phyloP scores from a whole-genome alignment of 768 basidiomycete genomes.

The Boletus rufocinnamomeus region DNA sequence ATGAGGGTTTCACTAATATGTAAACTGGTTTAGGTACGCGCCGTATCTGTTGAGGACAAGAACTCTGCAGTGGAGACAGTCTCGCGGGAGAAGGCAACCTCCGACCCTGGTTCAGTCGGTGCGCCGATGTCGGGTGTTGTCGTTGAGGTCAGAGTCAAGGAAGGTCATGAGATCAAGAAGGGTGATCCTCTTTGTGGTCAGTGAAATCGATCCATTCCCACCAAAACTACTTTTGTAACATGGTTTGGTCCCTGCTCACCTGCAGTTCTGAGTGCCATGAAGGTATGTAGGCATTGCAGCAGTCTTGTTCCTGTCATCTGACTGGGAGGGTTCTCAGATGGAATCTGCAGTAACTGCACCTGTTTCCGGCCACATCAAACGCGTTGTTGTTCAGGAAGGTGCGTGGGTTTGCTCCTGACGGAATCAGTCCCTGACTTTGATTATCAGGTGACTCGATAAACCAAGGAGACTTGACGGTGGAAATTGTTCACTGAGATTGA shows the following conservation, averaged over 20 bases:
- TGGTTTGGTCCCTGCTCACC: slow-evolving; percentile 10
- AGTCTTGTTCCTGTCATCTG: slow-evolving; percentile 10
- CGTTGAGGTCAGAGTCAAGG: slow-evolving; percentile 96
- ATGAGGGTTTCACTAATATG: slow-evolving; percentile 19
- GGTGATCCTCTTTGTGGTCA: slow-evolving; percentile 92
- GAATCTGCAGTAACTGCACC: slow-evolving; percentile 96
- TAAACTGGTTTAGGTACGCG: slow-evolving; percentile 66
- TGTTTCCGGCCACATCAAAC: slow-evolving; percentile 94
- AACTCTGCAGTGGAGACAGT: slow-evolving; percentile 96
- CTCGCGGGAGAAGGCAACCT: slow-evolving; percentile 90
- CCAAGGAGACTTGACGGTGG: slow-evolving; percentile 89
- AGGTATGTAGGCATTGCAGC: slow-evolving; percentile 52
- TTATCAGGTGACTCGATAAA: slow-evolving; percentile 85
- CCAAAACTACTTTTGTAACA: slow-evolving; percentile 27
- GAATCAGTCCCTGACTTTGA: slow-evolving; percentile 10
- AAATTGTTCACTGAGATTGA: slow-evolving; percentile 68
- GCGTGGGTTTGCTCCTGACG: slow-evolving; percentile 17
- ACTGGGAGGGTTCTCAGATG: slow-evolving; percentile 62
- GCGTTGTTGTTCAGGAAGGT: slow-evolving; percentile 90
- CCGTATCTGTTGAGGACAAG: slow-evolving; percentile 94
- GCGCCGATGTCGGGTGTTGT: slow-evolving; percentile 98
- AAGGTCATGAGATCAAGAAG: slow-evolving; percentile 96
- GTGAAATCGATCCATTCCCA: slow-evolving; percentile 34
- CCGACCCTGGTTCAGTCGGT: slow-evolving; percentile 95
- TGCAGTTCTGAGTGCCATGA: slow-evolving; percentile 94